Percentiles rank a stretch among this genome's conserved stretches.
These are phyloP conservation scores for Caryopteris hybrid DNA, from an alignment of 305 asterid genomes.

Conservation along the genomic window DNA sequence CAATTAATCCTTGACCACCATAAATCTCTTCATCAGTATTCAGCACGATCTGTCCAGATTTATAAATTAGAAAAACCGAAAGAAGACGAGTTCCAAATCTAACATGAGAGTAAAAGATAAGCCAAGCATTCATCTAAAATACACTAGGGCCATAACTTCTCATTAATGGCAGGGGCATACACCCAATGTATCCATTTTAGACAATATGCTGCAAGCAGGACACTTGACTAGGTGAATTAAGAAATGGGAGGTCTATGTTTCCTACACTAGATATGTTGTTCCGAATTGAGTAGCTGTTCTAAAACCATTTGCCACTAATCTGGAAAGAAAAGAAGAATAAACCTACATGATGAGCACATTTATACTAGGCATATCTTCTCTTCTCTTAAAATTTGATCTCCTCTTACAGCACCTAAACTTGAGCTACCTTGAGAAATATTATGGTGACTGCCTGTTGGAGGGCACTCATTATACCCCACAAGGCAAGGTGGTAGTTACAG, in stretches of 20 bases:
- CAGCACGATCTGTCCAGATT: conserved; percentile 48
- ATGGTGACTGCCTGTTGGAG: neutral
- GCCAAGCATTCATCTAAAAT: neutral
- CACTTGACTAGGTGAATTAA: neutral
- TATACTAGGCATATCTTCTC: neutral
- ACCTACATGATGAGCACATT: neutral
- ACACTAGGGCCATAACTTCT: neutral
- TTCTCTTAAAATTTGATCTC: neutral
- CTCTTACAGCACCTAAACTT: neutral
- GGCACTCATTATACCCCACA: neutral
- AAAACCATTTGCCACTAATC: neutral
- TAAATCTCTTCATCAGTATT: conserved; percentile 81
- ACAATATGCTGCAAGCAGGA: neutral
- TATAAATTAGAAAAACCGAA: conserved; percentile 17
- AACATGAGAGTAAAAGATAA: conserved; percentile 5
- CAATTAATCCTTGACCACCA: conserved; percentile 75
- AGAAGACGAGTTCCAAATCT: conserved; percentile 2
- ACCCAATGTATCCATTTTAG: neutral
- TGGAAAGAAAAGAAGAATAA: neutral
- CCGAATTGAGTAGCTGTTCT: neutral
- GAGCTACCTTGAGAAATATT: neutral
- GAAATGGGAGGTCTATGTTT: neutral
- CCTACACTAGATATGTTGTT: neutral
- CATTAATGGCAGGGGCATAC: conserved; percentile 5
- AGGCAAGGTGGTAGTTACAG: neutral